Base-by-base conservation (phyloP, 73 alveolate species). In the Paraurostyla sp. region DNA sequence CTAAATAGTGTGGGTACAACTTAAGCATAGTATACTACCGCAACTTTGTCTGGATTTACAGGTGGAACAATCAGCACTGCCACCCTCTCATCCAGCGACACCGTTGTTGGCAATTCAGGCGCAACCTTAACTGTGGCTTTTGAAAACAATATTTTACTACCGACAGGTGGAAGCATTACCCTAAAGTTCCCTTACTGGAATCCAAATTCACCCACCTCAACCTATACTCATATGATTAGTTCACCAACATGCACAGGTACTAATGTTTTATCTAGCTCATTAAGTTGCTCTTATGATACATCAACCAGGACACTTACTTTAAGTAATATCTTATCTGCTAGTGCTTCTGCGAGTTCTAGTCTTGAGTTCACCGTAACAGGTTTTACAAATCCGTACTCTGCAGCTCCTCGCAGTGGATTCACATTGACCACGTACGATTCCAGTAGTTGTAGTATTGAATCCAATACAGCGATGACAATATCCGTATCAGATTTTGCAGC, bases 241-340 rank as follows among this genome's bases (percentile, higher is more conserved):
- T 46, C 86, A 13, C 86, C 86, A n/a, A 49, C 71, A 45, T 73
- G 86, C 50, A 49, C 86, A 42, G 86, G 86, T n/a, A 36, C 56
- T 7, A 4, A 3, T 33, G 7, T 22, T 6, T 15, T 73, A 36
- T 1, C 23, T 25, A 43, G 71, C 7, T 0, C 71, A 13, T 13
- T 73, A 4, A 3, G 71, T 16, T 73, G 86, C 32, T 16, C 86
- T 20, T 78, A 51, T 38, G 59, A 33, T 42, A 9, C 63, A 18
- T 11, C 59, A 13, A 38, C 85, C 15, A 23, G 49, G 20, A 71
- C 29, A 32, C 68, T 71, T 7, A 71, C 63, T 16, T 35, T 71
- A 9, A 32, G 36, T 13, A 40, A 71, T 71, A 13, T 23, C 9
- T 13, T 56, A 23, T 18, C 48, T 25, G 40, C 68, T 32, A 40